Conservation (phyloP, 192 early-diverging fungal genomes). For the Gamsiella multidivaricata region DNA sequence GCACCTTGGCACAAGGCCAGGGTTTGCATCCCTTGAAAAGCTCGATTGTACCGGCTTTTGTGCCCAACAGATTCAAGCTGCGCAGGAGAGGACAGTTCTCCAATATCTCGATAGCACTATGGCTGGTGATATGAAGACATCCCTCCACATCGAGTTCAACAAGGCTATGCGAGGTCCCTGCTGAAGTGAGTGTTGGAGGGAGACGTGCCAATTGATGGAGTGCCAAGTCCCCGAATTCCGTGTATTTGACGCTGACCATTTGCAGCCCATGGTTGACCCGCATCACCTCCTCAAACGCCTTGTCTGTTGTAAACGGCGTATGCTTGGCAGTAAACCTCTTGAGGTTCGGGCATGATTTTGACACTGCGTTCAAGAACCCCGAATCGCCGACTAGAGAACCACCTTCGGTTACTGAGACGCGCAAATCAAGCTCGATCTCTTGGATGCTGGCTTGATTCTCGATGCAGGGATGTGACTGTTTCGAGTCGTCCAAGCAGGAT, state of each 20-base stretch:
- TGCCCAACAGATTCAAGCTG: not conserved
- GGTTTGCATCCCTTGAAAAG: slow-evolving; percentile 11
- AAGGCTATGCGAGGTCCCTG: not conserved
- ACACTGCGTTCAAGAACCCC: not conserved
- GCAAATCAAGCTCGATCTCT: not conserved
- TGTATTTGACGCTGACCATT: not conserved
- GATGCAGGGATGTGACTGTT: not conserved
- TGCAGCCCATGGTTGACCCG: not conserved
- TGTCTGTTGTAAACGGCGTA: not conserved
- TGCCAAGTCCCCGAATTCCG: not conserved
- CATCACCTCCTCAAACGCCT: not conserved
- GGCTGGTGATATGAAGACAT: not conserved
- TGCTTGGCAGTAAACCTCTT: not conserved
- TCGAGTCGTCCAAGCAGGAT: not conserved
- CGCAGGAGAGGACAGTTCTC: not conserved
- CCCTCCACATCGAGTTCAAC: not conserved
- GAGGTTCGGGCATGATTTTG: not conserved
- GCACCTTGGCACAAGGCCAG: not conserved
- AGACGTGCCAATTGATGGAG: not conserved
- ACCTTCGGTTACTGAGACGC: not conserved
- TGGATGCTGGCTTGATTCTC: not conserved
- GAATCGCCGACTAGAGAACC: not conserved
- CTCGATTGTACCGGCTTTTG: slow-evolving; percentile 4
- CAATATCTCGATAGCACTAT: not conserved
- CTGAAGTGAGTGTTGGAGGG: not conserved